Base-by-base conservation (phyloP, 495 filamentous ascomycete genomes). In the Podospora sp. region DNA sequence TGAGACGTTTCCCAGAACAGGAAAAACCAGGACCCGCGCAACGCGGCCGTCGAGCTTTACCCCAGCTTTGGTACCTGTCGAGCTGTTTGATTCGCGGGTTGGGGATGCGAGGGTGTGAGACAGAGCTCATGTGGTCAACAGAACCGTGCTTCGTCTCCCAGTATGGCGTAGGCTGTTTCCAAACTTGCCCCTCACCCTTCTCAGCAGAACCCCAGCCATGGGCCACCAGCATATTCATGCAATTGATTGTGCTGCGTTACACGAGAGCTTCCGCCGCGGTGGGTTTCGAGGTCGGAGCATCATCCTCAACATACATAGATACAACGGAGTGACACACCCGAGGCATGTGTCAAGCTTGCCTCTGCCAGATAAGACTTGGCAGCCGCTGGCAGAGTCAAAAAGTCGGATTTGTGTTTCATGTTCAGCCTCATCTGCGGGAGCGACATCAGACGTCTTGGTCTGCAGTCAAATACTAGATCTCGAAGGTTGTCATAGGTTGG, bases 401-500 rank as follows among this genome's bases (percentile, higher is more conserved):
- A 58, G 7, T 6, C 40, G 16, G 46, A 40, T 35, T 21, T 29
- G 6, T 68, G 61, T 65, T 71, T 70, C 65, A 65, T 58, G 40
- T 65, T 70, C 65, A 70, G 68, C 68, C 68, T 67, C 68, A 65
- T 57, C 40, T 46, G 29, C 40, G 55, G 24, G 51, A 40, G 27
- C 29, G 50, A 50, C 62, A 36, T 40, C 62, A 36, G 33, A 36
- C 40, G 40, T 46, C 40, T 46, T 57, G 35, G 64, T 63, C 36
- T 65, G 36, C 18, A 20, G 62, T 33, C 36, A n/a, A 60, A 71
- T 60, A 71, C 69, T 65, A 71, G 66, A 52, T 66, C 29, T 50
- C 20, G 36, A 14, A 26, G 69, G 58, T 66, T 65, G 69, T 68
- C 69, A 71, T 71, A 63, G 60, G 68, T 25, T 20, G 57, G 27